phyloP scores from a whole-genome alignment of 768 basidiomycete species.

The Auricularia sp. region DNA sequence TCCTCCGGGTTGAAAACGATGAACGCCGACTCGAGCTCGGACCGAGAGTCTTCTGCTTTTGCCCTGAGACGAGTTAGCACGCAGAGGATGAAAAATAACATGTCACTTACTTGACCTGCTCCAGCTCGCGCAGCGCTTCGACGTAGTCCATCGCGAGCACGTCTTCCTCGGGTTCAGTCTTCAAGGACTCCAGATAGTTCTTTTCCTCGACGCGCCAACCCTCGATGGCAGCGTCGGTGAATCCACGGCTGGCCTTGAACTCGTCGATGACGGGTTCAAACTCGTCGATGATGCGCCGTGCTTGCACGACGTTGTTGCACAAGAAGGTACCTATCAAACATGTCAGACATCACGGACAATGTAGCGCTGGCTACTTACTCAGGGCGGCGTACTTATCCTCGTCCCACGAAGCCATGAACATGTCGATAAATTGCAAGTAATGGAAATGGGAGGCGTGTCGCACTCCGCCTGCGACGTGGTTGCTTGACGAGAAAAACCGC shows the following conservation, averaged over 20 bases:
- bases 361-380: constrained; percentile 10
- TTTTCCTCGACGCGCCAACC: not conserved
- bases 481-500: too few species aligned
- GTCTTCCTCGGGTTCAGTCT: constrained; percentile 29
- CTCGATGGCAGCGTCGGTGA: not conserved
- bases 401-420: too few species aligned
- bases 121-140: not conserved
- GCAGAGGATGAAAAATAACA: too few species aligned
- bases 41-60: too few species aligned
- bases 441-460: too few species aligned
- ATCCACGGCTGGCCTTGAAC: not conserved
- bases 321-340: not conserved
- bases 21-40: too few species aligned
- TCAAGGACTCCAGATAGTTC: not conserved
- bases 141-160: constrained; percentile 31
- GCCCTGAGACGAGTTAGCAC: too few species aligned
- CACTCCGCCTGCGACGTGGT: too few species aligned
- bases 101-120: not conserved
- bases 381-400: constrained; percentile 14
- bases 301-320: constrained; percentile 6
- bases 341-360: not conserved
- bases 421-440: too few species aligned
- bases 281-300: constrained; percentile 1
- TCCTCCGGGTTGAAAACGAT: too few species aligned
- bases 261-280: not conserved